Evolutionary conservation across 176 grass and related monocot genomes (phyloP), one percentile per base, ranked within the genome.

Genomic region (Otatea glauca): DNA sequence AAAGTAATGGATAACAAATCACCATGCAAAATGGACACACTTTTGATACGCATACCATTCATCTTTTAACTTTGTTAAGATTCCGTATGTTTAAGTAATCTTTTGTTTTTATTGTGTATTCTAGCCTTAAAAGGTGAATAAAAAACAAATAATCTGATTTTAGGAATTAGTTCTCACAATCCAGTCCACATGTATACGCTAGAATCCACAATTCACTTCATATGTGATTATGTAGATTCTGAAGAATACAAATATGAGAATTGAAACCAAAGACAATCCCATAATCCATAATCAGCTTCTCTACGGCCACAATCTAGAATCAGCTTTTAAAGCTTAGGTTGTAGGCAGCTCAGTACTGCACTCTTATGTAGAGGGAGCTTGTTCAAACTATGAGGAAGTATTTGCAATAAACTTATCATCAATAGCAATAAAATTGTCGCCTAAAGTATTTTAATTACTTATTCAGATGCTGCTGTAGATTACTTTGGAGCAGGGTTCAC

Each of bases 381-480:
- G 15, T 77, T 82, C 41, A 87, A 60, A 70, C 44, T 29, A 29
- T 83, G 68, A 71, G 16, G n/a, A 86, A 71, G 34, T 65, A 80
- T 73, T 72, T 55, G 84, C 21, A 59, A 45, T 14, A 11, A 78
- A 21, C 34, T 51, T 71, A n/a, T 58, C 42, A 72, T 72, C 6
- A 51, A 11, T 29, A 65, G 50, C 12, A 54, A 43, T 38, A 51
- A 79, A 29, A 29, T 45, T 43, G 1, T 29, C 29, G 29, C 51
- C 17, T 12, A 65, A 49, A 54, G 50, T n/a, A 75, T 39, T 41
- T 29, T 32, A 17, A 47, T 72, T 61, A 77, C 5, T 51, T 20
- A 64, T 72, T 47, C 44, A 17, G 23, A 53, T 55, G 20, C 0
- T 9, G 7, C 0, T 55, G 5, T 50, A 55, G 34, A 69, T 68